Base-by-base conservation (phyloP, 192 early-diverging fungal species). In the Coemansia sp. region DNA sequence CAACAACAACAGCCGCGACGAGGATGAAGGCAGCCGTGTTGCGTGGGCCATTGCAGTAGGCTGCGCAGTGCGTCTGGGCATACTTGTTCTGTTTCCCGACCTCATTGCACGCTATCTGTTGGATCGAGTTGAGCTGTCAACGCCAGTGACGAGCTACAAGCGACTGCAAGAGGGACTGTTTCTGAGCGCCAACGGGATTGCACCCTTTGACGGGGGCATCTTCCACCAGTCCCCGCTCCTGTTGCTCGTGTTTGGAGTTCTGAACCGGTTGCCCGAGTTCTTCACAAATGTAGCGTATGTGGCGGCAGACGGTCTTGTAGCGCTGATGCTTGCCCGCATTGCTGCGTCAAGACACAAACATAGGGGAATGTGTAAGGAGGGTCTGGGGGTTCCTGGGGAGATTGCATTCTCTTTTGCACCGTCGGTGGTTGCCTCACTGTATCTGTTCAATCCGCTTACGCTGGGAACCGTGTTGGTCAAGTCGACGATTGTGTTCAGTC, bases 141-240 rank as follows among this genome's bases (percentile, higher is more conserved):
- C 95, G 23, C 94, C 96, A 0, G 83, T 94, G 30, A 94, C 94
- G 2, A 90, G 90, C 64, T 95, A 85, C 74, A 94, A 91, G 65
- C 83, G 92, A 69, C 64, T 97, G 25, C 81, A 84, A 7, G 97
- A 97, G 75, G 97, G 94, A 29, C 68, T 95, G 28, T 88, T 85
- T 76, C 81, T 97, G 30, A 91, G 84, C 61, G 60, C 81, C 17
- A 82, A 88, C 59, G 86, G 84, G 36, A 84, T 96, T 0, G 84
- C 89, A 22, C 91, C 93, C 6, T 97, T 92, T 71, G 90, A 94
- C 59, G 94, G 93, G 25, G 91, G 90, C 40, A 81, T 91, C 17
- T 92, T 90, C 67, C 93, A 96, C 72, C 94, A 95, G 79, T 93
- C 91, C 6, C 94, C 93, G 27, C 70, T 94, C 7, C 68, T 96